Percentiles rank a stretch among this genome's conserved stretches.
Conservation (phyloP, 2,329 filamentous ascomycete species). For the Cladorrhinum sp. region DNA sequence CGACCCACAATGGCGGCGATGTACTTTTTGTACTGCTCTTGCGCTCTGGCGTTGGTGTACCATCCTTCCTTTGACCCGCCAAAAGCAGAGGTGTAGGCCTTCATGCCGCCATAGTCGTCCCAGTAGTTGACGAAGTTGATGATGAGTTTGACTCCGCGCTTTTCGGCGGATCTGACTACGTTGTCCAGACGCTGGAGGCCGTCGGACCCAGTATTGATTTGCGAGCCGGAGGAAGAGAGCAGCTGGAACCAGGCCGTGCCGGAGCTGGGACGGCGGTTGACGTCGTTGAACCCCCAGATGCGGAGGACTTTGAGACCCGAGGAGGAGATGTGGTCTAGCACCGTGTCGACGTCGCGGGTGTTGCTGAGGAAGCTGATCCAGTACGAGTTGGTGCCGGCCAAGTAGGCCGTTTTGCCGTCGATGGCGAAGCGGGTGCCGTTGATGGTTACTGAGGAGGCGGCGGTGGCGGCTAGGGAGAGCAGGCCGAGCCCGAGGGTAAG, state of each 20-base stretch:
- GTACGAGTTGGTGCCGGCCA: constrained; percentile 54
- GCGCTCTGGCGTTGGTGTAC: constrained; percentile 49
- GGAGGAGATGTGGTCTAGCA: constrained; percentile 44
- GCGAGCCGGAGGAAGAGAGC: constrained; percentile 47
- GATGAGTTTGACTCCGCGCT: constrained; percentile 59
- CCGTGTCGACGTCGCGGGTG: constrained; percentile 52
- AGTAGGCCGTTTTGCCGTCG: constrained; percentile 45
- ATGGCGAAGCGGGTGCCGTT: constrained; percentile 36
- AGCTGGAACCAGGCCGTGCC: constrained; percentile 51
- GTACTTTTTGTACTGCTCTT: constrained; percentile 51
- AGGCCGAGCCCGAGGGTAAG: constrained; percentile 18
- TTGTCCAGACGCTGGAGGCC: constrained; percentile 64
- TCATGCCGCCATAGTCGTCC: constrained; percentile 64
- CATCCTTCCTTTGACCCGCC: constrained; percentile 50
- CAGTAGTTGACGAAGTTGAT: constrained; percentile 68
- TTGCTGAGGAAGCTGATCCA: constrained; percentile 53
- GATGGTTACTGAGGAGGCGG: constrained; percentile 16
- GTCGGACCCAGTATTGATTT: constrained; percentile 61
- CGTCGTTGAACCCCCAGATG: constrained; percentile 63
- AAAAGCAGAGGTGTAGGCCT: constrained; percentile 54
- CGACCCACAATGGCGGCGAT: constrained; percentile 44
- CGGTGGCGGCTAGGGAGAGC: constrained; percentile 17
- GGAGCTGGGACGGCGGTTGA: constrained; percentile 39
- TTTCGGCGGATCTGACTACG: constrained; percentile 58
- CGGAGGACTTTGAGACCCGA: constrained; percentile 57